Evolutionary conservation across 352 stramenopile genomes (phyloP), one percentile per base, ranked within the genome.

Genomic region (Phytopythium vexans): DNA sequence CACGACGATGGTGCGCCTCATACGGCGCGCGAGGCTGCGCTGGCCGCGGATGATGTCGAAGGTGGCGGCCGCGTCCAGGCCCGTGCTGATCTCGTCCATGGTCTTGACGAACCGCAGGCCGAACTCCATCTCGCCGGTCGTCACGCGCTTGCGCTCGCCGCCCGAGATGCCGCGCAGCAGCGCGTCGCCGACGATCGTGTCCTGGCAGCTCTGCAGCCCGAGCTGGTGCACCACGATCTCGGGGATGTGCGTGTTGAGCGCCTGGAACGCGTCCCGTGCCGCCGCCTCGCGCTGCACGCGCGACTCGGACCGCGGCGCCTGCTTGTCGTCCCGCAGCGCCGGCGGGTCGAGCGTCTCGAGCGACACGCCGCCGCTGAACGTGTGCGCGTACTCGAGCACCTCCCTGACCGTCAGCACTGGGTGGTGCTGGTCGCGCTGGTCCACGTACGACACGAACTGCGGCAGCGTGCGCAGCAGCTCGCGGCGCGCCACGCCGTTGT

Each of bases 81-180:
- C 78, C 6, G 77, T 88, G 41, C 66, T 85, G 64, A 88, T 85
- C 54, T 87, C 69, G 62, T 98, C 91, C 49, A 94, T 39, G 9
- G 32, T 7, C 8, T 31, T 27, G 9, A 40, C 31, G 11, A 31
- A 40, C 6, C 27, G 31, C 32, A 40, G 3, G 81, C 51, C 89
- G 46, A 92, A 82, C 43, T 94, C 64, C 78, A 98, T 98, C 72
- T 91, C 76, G 16, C 77, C 80, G 8, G 66, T 76, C n/a, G 80
- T 91, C 57, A 91, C 77, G 43, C 82, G 77, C 70, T 85, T 86
- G 16, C 76, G 64, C 82, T 87, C 72, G 6, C 76, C 75, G 10
- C 76, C 75, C 0, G 72, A 86, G 16, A 87, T 59, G 12, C 76
- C 76, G 10, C 73, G 65, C 0, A 66, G 37, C 33, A 81, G 53